A percentile compares a stretch with the other conserved stretches of the same genome.
Conservation (phyloP, 176 grass and related monocot genomes). For the Oryza longistaminata region DNA sequence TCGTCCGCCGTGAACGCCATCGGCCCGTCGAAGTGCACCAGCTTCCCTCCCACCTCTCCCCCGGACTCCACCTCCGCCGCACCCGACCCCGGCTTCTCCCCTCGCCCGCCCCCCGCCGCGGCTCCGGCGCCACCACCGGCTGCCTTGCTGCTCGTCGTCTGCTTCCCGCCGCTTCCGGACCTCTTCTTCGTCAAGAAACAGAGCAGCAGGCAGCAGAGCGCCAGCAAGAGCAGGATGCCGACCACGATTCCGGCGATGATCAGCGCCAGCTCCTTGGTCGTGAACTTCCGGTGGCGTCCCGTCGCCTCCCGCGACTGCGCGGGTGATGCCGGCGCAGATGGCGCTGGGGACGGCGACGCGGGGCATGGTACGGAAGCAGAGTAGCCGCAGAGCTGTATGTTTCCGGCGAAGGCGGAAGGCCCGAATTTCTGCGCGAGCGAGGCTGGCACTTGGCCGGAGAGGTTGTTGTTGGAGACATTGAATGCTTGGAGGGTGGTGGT, state of each 20-base stretch:
- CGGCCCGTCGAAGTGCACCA: slow-evolving; percentile 35
- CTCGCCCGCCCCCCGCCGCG: background rate
- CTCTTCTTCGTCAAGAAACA: slow-evolving; percentile 58
- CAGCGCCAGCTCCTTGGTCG: slow-evolving; percentile 51
- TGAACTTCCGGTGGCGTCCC: slow-evolving; percentile 15
- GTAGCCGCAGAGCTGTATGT: slow-evolving; percentile 74
- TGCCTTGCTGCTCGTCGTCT: slow-evolving; percentile 8
- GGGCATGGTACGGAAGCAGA: slow-evolving; percentile 48
- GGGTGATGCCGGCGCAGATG: slow-evolving; percentile 19
- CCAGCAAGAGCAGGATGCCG: slow-evolving; percentile 47
- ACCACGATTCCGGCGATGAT: slow-evolving; percentile 51
- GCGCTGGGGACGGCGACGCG: background rate
- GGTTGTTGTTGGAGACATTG: slow-evolving; percentile 73
- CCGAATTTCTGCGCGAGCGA: slow-evolving; percentile 58
- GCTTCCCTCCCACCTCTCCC: slow-evolving; percentile 22
- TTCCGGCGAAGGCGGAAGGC: slow-evolving; percentile 55
- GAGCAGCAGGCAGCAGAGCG: slow-evolving; percentile 67
- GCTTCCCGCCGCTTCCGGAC: slow-evolving; percentile 29
- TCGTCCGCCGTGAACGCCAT: slow-evolving; percentile 33
- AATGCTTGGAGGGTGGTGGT: slow-evolving; percentile 48
- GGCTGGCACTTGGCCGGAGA: slow-evolving; percentile 53
- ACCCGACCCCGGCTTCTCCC: slow-evolving; percentile 18
- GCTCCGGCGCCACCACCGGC: background rate
- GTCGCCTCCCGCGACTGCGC: background rate
- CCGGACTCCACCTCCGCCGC: slow-evolving; percentile 12